These are phyloP conservation scores for Platanthera guangdongensis DNA, from an alignment of 106 monocot genomes.

Conservation along the genomic window DNA sequence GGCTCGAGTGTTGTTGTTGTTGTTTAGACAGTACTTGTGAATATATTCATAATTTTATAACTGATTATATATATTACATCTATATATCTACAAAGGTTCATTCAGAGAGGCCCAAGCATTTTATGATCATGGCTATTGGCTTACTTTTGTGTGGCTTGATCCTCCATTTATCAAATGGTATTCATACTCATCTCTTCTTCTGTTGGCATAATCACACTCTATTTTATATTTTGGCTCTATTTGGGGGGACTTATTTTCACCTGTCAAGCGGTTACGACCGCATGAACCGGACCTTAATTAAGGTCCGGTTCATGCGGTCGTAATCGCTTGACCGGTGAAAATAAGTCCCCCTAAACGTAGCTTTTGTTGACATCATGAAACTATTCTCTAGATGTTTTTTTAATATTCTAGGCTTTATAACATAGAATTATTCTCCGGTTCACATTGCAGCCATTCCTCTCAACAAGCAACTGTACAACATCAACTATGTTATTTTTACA, in stretches of 20 bases:
- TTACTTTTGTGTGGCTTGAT: conserved; percentile 26
- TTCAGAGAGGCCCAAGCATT: conserved; percentile 34
- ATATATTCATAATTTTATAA: too few species aligned
- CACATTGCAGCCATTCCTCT: conserved; percentile 35
- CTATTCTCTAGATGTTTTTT: not conserved
- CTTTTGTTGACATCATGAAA: too few species aligned
- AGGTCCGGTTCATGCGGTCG: too few species aligned
- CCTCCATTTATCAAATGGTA: conserved; percentile 50
- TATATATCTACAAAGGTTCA: conserved; percentile 20
- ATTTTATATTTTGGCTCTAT: too few species aligned
- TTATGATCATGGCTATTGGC: conserved; percentile 28
- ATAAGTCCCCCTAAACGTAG: too few species aligned
- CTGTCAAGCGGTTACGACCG: too few species aligned
- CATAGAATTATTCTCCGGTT: not conserved
- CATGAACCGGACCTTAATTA: too few species aligned
- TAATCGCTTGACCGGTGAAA: too few species aligned
- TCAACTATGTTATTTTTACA: conserved; percentile 49
- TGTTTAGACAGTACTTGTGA: too few species aligned
- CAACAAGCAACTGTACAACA: conserved; percentile 52
- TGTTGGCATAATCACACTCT: not conserved
- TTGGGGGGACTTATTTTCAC: too few species aligned
- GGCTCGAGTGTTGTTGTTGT: too few species aligned
- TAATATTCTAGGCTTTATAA: not conserved
- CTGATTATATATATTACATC: not conserved
- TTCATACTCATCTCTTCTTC: not conserved